Evolutionary conservation across 2,329 filamentous ascomycete genomes (phyloP), one percentile per base, ranked within the genome.

Genomic region (Sporothrix protearum): DNA sequence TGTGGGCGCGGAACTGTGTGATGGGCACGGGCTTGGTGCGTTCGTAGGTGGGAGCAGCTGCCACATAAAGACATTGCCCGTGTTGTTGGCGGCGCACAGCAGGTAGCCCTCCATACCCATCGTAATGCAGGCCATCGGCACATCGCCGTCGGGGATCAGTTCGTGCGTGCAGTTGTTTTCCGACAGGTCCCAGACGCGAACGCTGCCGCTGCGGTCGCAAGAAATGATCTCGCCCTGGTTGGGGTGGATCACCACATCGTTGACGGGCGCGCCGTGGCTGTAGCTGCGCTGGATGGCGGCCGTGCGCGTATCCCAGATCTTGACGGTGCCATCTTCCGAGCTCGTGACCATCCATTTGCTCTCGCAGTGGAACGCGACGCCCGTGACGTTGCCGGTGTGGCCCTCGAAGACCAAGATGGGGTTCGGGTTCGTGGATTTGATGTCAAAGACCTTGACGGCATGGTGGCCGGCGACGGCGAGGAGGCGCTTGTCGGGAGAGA

Each of bases 291-390:
- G 96, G 70, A 98, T 89, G 72, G 87, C 90, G 61, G 93, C 95
- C 14, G 87, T 92, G 63, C 94, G 86, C 5, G 94, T 97, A 80
- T 97, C 95, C 94, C 94, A 97, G 75, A 97, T 97, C 85, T 97
- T 97, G 78, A 97, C 94, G 0, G 93, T 97, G 77, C 94, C 93
- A 79, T 99, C 96, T 81, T 99, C 96, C 63, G 93, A 97, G 80
- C 92, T 96, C 10, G 96, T 99, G 22, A 98, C 96, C 92, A 99
- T 97, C 96, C 96, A 99, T 83, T 99, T 99, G 12, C 95, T 94
- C 81, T 99, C 96, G 80, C 95, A 98, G 81, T 99, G 96, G 80
- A 99, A 99, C 12, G 94, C 94, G 63, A 99, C 92, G 57, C 96
- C 96, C 0, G 96, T 99, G 79, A 99, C 91, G 78, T 99, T 99